These are phyloP conservation scores for Dendrobium catenatum DNA, from an alignment of 106 monocot genomes.

Conservation along the genomic window DNA sequence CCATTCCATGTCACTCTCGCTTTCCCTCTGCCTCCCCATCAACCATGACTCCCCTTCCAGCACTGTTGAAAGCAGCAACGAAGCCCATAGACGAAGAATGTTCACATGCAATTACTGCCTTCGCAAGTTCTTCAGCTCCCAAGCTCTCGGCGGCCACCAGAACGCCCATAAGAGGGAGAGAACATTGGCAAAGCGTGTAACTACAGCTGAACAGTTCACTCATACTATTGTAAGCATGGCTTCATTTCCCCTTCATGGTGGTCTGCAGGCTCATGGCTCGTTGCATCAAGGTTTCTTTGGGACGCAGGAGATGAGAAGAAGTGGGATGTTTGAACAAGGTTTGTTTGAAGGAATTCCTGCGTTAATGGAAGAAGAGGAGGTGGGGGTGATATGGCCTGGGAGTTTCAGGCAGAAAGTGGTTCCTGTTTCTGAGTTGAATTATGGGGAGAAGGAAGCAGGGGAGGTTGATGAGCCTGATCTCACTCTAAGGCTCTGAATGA, in stretches of 20 bases:
- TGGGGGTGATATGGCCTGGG: background rate
- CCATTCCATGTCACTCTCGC: background rate
- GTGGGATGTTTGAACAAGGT: background rate
- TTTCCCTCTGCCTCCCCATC: background rate
- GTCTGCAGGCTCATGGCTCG: background rate
- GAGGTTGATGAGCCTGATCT: background rate
- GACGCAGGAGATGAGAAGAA: background rate
- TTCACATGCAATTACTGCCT: conserved; percentile 2
- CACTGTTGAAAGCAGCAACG: background rate
- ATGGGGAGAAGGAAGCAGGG: background rate
- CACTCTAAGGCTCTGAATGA: background rate
- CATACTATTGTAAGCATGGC: background rate
- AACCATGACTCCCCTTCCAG: background rate
- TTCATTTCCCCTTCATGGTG: background rate
- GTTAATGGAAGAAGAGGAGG: background rate
- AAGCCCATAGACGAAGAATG: background rate
- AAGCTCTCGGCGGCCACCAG: conserved; percentile 2
- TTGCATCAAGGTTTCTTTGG: background rate
- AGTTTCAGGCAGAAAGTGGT: background rate
- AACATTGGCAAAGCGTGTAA: background rate
- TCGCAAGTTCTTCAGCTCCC: background rate
- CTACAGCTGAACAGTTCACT: background rate
- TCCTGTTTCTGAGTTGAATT: background rate
- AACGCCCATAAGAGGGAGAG: conserved; percentile 6
- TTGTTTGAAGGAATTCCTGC: background rate